Percentiles rank a stretch among this genome's conserved stretches.
Evolutionary conservation across 2,329 filamentous ascomycete species (phyloP).

Genomic region (Aureobasidium pullulans): DNA sequence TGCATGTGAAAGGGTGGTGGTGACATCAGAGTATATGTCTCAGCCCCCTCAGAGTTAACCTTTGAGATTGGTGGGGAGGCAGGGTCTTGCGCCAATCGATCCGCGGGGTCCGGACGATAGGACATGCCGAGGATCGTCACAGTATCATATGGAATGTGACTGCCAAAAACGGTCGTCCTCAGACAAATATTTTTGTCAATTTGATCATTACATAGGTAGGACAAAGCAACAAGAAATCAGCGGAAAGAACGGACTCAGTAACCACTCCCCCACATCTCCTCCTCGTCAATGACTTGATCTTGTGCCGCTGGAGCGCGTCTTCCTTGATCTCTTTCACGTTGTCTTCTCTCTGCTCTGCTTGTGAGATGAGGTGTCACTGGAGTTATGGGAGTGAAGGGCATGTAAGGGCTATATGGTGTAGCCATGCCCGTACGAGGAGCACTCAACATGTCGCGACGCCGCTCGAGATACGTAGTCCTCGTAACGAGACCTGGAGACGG

Average conservation of each 20-base stretch:
- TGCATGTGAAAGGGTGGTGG: neutral
- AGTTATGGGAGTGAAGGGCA: constrained; percentile 67
- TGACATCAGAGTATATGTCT: constrained; percentile 6
- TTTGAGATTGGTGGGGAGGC: neutral
- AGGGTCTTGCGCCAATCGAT: neutral
- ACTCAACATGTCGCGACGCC: constrained; percentile 21
- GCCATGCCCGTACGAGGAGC: constrained; percentile 50
- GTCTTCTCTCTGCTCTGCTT: constrained; percentile 62
- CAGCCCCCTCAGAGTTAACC: neutral
- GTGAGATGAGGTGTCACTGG: constrained; percentile 71
- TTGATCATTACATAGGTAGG: neutral
- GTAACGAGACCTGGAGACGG: constrained; percentile 18
- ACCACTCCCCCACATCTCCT: constrained; percentile 53
- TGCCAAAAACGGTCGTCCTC: neutral
- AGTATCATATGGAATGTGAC: neutral
- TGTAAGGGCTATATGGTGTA: constrained; percentile 71
- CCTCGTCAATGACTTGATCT: constrained; percentile 48
- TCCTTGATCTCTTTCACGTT: constrained; percentile 56
- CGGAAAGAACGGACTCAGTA: constrained; percentile 12
- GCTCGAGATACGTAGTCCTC: constrained; percentile 39
- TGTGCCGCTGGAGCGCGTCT: constrained; percentile 53
- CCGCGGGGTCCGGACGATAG: neutral
- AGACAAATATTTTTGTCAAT: neutral
- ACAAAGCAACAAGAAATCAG: neutral
- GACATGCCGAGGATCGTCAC: neutral